Evolutionary conservation across 495 filamentous ascomycete genomes (phyloP), one percentile per base, ranked within the genome.

Genomic region (Daldinia decipiens): DNA sequence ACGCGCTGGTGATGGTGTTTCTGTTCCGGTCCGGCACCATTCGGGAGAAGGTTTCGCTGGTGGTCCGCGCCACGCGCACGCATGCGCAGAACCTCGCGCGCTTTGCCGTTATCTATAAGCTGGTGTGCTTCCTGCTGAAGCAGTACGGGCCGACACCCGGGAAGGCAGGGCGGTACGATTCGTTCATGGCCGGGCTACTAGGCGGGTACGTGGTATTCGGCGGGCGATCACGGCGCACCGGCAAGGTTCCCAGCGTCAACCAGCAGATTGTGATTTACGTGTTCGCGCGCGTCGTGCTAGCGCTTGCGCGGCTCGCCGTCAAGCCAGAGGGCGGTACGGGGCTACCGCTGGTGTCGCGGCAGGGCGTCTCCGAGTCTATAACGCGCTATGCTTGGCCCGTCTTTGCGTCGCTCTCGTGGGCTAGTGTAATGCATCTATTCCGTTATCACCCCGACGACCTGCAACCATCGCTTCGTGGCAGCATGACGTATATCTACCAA

Each of bases 211-310:
- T 90, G 54, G 93, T 98, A 36, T 99, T 99, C 78, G 95, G 95
- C 50, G 87, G 92, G 52, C 81, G 85, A 50, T 82, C 79, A 17
- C 55, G 29, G 74, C 78, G 80, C 54, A 79, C 70, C 52, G 91
- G 91, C 67, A 87, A 86, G 75, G 90, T 91, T 72, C 90, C 89
- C 57, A 90, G 86, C 74, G 91, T 99, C 57, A 97, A 91, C 81
- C 92, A 98, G 84, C 95, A 99, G 87, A 98, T 99, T 79, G 93
- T 97, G 73, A 92, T 98, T 71, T 99, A 98, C 82, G 91, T 99
- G 59, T 98, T 98, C 76, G 95, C 94, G 34, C 90, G 95, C 56
- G 95, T 97, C 15, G 83, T 90, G 65, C 88, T 99, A 38, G 91
- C 91, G 5, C 76, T 94, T 40, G 96, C 93, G 47, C 93, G 93